Percentiles rank a stretch among this genome's conserved stretches.
Conservation (phyloP, 345 rosid genomes). For the Corchorus olitorius region DNA sequence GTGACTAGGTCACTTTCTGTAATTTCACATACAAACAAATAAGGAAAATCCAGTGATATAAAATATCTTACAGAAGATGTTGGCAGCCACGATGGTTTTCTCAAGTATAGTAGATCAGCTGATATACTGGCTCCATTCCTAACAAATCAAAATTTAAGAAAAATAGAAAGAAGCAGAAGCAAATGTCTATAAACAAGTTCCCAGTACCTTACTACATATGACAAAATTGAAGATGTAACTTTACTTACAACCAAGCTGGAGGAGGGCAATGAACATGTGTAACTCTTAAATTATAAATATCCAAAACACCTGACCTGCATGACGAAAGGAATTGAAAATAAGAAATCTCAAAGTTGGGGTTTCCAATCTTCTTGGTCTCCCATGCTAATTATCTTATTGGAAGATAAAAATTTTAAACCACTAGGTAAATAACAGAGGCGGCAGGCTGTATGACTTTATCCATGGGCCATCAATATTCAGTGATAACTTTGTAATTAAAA, state of each 20-base stretch:
- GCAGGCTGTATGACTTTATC: neutral
- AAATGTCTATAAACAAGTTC: slow-evolving; percentile 5
- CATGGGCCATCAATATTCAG: neutral
- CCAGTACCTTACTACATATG: neutral
- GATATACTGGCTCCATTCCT: slow-evolving; percentile 55
- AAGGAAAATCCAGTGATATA: neutral
- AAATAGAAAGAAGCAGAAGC: neutral
- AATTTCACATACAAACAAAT: neutral
- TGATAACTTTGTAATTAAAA: neutral
- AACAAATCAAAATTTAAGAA: slow-evolving; percentile 27
- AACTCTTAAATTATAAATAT: slow-evolving; percentile 58
- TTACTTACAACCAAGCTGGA: slow-evolving; percentile 94
- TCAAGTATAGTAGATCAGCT: slow-evolving; percentile 44
- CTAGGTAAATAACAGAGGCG: neutral
- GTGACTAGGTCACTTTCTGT: neutral
- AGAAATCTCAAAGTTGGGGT: slow-evolving; percentile 14
- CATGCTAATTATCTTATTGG: neutral
- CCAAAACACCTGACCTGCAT: slow-evolving; percentile 90
- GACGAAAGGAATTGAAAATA: slow-evolving; percentile 14
- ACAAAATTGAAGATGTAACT: slow-evolving; percentile 10
- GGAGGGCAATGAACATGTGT: slow-evolving; percentile 98
- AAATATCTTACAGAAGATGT: slow-evolving; percentile 66
- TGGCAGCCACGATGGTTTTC: slow-evolving; percentile 89
- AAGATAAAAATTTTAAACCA: neutral
- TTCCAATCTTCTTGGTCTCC: slow-evolving; percentile 4